phyloP scores from a whole-genome alignment of 495 filamentous ascomycete species.

The Trichoderma orchidacearum region DNA sequence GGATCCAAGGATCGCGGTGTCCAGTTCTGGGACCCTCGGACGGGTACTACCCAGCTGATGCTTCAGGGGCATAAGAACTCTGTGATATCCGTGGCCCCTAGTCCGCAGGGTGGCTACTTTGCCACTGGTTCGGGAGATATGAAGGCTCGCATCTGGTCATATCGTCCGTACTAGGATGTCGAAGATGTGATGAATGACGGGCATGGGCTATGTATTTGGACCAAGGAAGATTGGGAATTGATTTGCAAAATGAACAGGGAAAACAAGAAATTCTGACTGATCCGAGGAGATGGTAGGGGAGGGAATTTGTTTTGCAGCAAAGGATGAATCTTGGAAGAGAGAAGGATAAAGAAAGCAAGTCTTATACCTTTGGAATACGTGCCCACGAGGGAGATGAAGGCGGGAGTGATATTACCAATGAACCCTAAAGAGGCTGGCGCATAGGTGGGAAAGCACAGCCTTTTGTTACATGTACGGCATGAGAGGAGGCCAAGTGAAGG shows the following conservation, averaged over 20 bases:
- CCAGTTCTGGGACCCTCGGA: slow-evolving; percentile 86
- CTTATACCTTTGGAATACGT: background rate
- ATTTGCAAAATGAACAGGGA: no score
- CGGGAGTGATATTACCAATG: background rate
- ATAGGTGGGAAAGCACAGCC: background rate
- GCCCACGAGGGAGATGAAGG: background rate
- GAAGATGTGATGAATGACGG: background rate
- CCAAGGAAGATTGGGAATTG: no score
- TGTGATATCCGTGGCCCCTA: slow-evolving; percentile 80
- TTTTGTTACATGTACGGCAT: background rate
- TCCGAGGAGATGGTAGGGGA: no score
- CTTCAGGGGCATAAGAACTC: slow-evolving; percentile 89
- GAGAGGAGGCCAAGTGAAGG: background rate
- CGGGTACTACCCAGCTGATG: slow-evolving; percentile 81
- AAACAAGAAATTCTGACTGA: no score
- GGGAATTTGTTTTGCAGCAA: no score
- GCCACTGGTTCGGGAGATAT: slow-evolving; percentile 85
- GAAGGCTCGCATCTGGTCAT: slow-evolving; percentile 84
- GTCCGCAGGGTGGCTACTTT: slow-evolving; percentile 65
- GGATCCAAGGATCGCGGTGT: slow-evolving; percentile 85
- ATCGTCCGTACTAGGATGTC: slow-evolving; percentile 23
- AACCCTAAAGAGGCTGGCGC: background rate
- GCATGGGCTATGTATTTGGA: no score
- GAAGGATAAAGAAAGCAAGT: background rate
- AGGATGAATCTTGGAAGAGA: no score